Evolutionary conservation across 2,329 filamentous ascomycete genomes (phyloP), one percentile per base, ranked within the genome.

Genomic region (Diaporthe aspalathi): DNA sequence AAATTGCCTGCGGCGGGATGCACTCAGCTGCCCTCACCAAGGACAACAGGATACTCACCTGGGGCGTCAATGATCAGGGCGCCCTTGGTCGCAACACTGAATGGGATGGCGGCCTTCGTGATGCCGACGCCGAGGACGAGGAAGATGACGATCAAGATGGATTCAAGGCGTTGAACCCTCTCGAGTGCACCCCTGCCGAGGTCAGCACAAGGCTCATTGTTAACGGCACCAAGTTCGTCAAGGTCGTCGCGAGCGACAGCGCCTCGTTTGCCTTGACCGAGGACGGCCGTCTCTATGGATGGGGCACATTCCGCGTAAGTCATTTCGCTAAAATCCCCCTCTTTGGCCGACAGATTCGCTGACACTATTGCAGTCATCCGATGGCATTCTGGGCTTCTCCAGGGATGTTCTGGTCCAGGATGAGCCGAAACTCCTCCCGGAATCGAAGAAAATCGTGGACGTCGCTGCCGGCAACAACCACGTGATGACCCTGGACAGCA

Each of bases 61-160:
- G 94, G 94, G 94, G 94, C 68, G 93, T 96, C 76, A 96, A 96
- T 79, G 94, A 97, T 78, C 91, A 94, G 78, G 92, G 92, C 74
- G 93, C 94, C 11, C 87, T 97, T 47, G 94, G 94, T 52, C 87
- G 94, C 78, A 88, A 93, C 78, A 95, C 92, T 3, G 81, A 83
- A 3, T 89, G 88, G 83, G 86, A 89, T 2, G 89, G 89, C 60
- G 89, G 89, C 16, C 79, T 86, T 65, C 82, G 86, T 60, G 87
- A 90, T 68, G 85, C 85, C 17, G 88, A 88, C 24, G 87, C 86
- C 11, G 86, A 85, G 11, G 84, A 68, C 14, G 87, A 85, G 11
- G 84, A 68, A 12, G 87, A 89, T 17, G 77, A 79, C 2, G 76
- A 78, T 14, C 78, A 77, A 12, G 76, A 78, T 49, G 76, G 76